phyloP scores from a whole-genome alignment of 805 yeast genomes.

The Suhomyces pyralidae region DNA sequence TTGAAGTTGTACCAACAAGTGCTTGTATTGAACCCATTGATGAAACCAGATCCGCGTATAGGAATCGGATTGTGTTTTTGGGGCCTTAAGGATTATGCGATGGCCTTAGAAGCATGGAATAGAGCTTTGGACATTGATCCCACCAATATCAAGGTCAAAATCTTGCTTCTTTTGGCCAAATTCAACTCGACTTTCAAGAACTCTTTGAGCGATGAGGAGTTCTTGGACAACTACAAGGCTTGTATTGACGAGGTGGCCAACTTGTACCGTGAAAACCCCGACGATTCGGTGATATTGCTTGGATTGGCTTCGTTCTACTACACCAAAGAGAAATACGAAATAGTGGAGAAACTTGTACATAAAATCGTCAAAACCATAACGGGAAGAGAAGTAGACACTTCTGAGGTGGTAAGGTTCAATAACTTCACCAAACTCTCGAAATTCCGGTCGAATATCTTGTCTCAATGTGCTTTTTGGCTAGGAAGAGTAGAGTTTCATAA shows the following conservation, averaged over 20 bases:
- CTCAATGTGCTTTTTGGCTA: constrained; percentile 64
- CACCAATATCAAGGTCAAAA: constrained; percentile 54
- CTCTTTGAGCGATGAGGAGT: constrained; percentile 59
- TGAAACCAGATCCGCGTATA: constrained; percentile 87
- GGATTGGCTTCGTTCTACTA: constrained; percentile 69
- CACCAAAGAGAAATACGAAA: constrained; percentile 58
- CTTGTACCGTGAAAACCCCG: constrained; percentile 39
- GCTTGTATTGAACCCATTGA: constrained; percentile 68
- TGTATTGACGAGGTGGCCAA: constrained; percentile 50
- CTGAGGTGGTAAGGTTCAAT: constrained; percentile 11
- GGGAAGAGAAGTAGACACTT: constrained; percentile 5
- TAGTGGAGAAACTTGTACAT: constrained; percentile 55
- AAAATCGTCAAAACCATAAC: constrained; percentile 39
- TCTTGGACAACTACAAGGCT: constrained; percentile 53
- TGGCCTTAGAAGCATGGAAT: constrained; percentile 82
- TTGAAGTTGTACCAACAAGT: constrained; percentile 82
- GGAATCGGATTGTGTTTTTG: constrained; percentile 95
- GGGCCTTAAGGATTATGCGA: constrained; percentile 72
- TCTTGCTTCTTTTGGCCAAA: constrained; percentile 64
- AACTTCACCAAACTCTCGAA: constrained; percentile 20
- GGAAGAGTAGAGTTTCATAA: constrained; percentile 71
- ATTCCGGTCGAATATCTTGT: constrained; percentile 30
- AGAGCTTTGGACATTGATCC: constrained; percentile 70
- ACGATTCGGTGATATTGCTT: constrained; percentile 61
- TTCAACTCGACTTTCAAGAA: constrained; percentile 60